Base-by-base conservation (phyloP, 139 green algal species). In the Tetratostichococcus sp. region DNA sequence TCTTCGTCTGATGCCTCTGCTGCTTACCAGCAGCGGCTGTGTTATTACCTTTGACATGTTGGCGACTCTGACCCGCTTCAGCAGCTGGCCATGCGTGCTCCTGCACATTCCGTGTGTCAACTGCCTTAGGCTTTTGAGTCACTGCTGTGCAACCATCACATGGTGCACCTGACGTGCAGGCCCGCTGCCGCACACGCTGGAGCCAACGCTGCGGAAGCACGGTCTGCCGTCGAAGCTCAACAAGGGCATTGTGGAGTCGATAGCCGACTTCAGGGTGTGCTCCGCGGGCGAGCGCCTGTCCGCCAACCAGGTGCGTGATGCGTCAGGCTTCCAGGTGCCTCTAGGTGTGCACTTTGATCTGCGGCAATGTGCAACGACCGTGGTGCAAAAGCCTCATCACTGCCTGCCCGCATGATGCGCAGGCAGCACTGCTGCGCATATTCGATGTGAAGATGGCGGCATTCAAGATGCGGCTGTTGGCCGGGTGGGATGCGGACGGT, bases 161-260 rank as follows among this genome's bases (percentile, higher is more conserved):
- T 50, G 39, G 39, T 50, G 6, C 39, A n/a, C n/a, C n/a, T n/a
- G n/a, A n/a, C n/a, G 39, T 26, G 50, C 50, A 30, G 72, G 82
- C 23, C 89, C 90, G 6, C 84, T 99, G 68, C 82, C 84, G 28
- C 96, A 99, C 87, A 98, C 96, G 16, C 73, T 98, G 74, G 96
- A 99, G 86, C 94, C 95, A 3, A 82, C 85, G 34, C 87, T 99
- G 74, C 85, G 96, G 14, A 89, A 93, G 76, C 86, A 96, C 75
- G 95, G 95, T 14, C 82, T 99, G 82, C 96, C 96, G 62, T 96
- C 92, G 1, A 86, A 87, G 71, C 89, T 99, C 4, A 93, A 95
- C 83, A 95, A 94, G 80, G 94, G 94, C 0, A 90, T 97, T 32
- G 90, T 98, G 71, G 90, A 97, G 84, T 81, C 97, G 65, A 71